Conservation (phyloP, 1,139 yeast genomes). For the Geotrichum restrictum region DNA sequence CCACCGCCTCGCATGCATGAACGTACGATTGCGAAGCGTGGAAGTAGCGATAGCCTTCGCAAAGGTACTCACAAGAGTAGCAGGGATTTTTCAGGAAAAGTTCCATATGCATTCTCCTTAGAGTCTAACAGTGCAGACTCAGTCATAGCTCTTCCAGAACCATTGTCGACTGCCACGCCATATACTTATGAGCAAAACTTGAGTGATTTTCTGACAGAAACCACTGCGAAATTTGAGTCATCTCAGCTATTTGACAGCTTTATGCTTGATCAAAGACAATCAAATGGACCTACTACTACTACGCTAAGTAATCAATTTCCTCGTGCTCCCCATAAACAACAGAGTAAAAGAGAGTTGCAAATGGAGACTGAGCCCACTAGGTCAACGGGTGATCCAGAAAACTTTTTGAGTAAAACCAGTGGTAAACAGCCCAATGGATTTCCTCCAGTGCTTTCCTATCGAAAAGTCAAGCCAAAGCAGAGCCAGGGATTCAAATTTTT, state of each 20-base stretch:
- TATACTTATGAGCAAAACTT: constrained; percentile 1
- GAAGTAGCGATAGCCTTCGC: constrained; percentile 10
- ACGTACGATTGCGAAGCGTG: constrained; percentile 9
- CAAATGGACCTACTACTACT: too few species aligned
- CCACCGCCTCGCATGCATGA: constrained; percentile 17
- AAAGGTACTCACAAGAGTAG: neutral
- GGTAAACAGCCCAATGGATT: neutral
- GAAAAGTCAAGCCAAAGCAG: constrained; percentile 16
- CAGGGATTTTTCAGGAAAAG: neutral
- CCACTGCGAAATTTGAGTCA: constrained; percentile 14
- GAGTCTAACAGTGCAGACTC: neutral
- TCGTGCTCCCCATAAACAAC: too few species aligned
- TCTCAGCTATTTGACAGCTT: neutral
- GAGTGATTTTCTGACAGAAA: constrained; percentile 11
- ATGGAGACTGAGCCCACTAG: too few species aligned
- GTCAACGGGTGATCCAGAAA: too few species aligned
- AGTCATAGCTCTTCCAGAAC: constrained; percentile 9
- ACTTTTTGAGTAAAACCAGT: too few species aligned
- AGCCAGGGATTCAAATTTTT: constrained; percentile 18
- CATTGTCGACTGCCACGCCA: constrained; percentile 6
- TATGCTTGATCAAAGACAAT: neutral
- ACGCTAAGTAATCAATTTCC: too few species aligned
- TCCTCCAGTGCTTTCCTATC: constrained; percentile 10
- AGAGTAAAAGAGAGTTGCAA: too few species aligned
- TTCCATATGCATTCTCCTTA: neutral